Conservation (phyloP, 2,329 filamentous ascomycete species). For the Aspergillus fumigatiaffinis region DNA sequence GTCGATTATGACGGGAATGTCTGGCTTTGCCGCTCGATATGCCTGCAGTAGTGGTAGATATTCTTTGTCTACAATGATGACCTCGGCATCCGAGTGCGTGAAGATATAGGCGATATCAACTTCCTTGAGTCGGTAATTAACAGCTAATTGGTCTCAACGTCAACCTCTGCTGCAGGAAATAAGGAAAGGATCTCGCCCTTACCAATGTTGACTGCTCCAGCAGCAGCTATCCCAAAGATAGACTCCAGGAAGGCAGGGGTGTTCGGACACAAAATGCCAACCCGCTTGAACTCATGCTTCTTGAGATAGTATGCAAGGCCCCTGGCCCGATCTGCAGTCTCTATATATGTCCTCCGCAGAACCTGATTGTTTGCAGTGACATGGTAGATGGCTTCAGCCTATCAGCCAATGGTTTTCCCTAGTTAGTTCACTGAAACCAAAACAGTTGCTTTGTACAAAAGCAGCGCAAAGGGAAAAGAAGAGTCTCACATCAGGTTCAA, state of each 20-base stretch:
- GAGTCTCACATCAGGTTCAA: conserved; percentile 68
- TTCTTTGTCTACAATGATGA: conserved; percentile 82
- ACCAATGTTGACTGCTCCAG: conserved; percentile 72
- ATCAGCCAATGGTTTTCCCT: not conserved
- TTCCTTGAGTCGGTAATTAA: conserved; percentile 71
- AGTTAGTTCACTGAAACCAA: not conserved
- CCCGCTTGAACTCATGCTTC: conserved; percentile 67
- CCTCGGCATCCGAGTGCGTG: conserved; percentile 77
- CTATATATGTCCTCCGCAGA: conserved; percentile 71
- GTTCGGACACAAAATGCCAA: conserved; percentile 86
- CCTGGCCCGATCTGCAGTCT: conserved; percentile 79
- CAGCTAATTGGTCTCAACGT: conserved; percentile 35
- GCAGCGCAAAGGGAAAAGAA: not conserved
- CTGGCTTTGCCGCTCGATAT: conserved; percentile 59
- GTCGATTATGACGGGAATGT: conserved; percentile 73
- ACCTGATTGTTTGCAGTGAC: conserved; percentile 71
- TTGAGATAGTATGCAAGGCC: conserved; percentile 85
- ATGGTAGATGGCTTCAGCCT: conserved; percentile 80
- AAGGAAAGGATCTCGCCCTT: conserved; percentile 13
- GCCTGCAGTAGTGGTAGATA: conserved; percentile 65
- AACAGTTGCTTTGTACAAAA: not conserved
- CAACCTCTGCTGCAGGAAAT: not conserved
- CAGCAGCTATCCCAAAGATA: conserved; percentile 81
- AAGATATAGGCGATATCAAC: conserved; percentile 92
- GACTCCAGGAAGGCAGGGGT: conserved; percentile 91